Evolutionary conservation across 345 rosid genomes (phyloP).

Genomic region (Gossypium longicalyx): DNA sequence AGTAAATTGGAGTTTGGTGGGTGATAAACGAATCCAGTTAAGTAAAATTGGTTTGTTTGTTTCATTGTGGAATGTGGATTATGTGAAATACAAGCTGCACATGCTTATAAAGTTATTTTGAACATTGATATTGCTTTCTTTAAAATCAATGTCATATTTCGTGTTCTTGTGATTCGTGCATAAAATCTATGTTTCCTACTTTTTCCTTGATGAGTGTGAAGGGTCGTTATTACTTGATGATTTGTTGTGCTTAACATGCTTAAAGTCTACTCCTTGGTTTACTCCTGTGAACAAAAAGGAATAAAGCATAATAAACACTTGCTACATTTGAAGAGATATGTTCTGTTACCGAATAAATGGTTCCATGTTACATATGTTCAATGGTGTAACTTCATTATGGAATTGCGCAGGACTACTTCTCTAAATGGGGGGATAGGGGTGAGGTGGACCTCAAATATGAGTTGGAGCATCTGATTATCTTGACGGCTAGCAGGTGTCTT

Average conservation of each 20-base stretch:
- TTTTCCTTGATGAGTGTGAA: neutral
- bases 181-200: neutral
- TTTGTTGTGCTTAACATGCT: neutral
- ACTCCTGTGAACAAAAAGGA: neutral
- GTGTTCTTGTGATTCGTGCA: neutral
- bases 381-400: neutral
- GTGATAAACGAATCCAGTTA: neutral
- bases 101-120: neutral
- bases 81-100: neutral
- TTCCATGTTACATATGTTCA: neutral
- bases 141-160: neutral
- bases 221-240: neutral
- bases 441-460: conserved; percentile 2
- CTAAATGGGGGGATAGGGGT: conserved; percentile 1
- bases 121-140: neutral
- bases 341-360: neutral
- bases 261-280: neutral
- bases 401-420: conserved; percentile 2
- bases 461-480: conserved; percentile 2
- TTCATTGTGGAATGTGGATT: neutral
- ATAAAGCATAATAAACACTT: neutral
- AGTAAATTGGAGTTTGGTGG: neutral
- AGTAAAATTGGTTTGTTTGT: neutral
- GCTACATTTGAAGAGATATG: neutral
- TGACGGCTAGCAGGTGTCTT: conserved; percentile 6